Base-by-base conservation (phyloP, 352 stramenopile species). In the Globisporangium okanoganense region DNA sequence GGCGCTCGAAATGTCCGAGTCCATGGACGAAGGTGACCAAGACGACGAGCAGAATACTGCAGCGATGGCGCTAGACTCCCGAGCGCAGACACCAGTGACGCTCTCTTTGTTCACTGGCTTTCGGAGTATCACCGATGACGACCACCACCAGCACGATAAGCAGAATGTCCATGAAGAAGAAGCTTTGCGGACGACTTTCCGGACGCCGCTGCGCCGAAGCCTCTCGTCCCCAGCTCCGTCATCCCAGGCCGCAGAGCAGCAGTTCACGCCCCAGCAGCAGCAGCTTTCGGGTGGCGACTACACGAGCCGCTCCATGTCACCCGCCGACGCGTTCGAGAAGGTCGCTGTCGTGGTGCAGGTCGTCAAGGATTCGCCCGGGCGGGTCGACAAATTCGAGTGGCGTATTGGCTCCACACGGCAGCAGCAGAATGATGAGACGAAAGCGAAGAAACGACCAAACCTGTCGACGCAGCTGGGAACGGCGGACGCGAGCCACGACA, bases 321-420 rank as follows among this genome's bases (percentile, higher is more conserved):
- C 81, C 13, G 78, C 78, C 5, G 72, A 85, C 52, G 70, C 79
- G 35, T 62, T 91, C 20, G 78, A 91, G 38, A 91, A 91, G 44
- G 75, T 85, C 44, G 58, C 72, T 33, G 65, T 71, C 22, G 52
- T 66, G 1, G 56, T 76, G 13, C 81, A 78, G 43, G 64, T 69
- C 8, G 76, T 65, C 25, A 85, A 82, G 31, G 73, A 72, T n/a
- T 76, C 78, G 14, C 78, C 79, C 16, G 72, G 70, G 12, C 78
- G 79, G 54, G 70, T 91, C 35, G 82, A 82, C 58, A 87, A 84
- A 62, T 69, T 91, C 18, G 71, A 82, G 41, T 82, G 76, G 50
- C 83, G 74, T 16, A 76, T 88, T 56, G 56, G 62, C 12, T 56
- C 49, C 1, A 20, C 48, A 8, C 47, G 29, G 14, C 55, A 52